phyloP scores from a whole-genome alignment of 305 asterid genomes.

The Plantago coronopus region DNA sequence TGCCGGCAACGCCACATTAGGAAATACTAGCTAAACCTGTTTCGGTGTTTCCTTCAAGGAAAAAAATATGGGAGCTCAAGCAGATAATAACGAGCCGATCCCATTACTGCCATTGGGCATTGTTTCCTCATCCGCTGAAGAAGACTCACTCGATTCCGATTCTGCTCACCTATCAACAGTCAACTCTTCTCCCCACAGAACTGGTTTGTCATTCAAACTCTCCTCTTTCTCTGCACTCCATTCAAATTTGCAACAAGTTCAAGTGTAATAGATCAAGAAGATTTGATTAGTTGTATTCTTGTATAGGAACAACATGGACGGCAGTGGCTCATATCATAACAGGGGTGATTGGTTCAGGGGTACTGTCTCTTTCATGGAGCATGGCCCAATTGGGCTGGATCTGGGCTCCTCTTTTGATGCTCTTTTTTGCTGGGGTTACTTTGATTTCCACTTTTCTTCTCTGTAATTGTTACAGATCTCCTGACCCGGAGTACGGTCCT shows the following conservation, averaged over 20 bases:
- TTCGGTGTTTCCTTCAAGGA: not conserved
- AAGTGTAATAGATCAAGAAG: too few relatives aligned
- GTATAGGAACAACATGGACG: slow-evolving; percentile 48
- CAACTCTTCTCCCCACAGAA: slow-evolving; percentile 1
- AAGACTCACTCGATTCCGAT: not conserved
- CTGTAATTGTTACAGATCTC: slow-evolving; percentile 42
- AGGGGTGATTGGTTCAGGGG: slow-evolving; percentile 62
- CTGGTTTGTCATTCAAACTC: slow-evolving; percentile 3
- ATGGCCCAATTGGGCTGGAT: slow-evolving; percentile 57
- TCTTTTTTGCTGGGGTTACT: slow-evolving; percentile 41
- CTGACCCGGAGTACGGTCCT: slow-evolving; percentile 39
- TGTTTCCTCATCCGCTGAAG: not conserved
- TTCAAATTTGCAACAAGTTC: not conserved
- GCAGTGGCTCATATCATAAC: slow-evolving; percentile 54
- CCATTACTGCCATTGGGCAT: slow-evolving; percentile 4
- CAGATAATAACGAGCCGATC: slow-evolving; percentile 4
- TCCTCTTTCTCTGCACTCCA: not conserved
- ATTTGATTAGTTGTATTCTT: too few relatives aligned
- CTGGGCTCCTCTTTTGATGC: slow-evolving; percentile 45
- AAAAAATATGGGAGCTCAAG: not conserved
- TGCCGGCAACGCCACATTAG: slow-evolving; percentile 1
- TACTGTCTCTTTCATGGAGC: slow-evolving; percentile 62
- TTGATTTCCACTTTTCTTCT: slow-evolving; percentile 38
- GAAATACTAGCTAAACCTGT: too few relatives aligned
- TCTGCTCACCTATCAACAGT: not conserved